Percentiles rank a stretch among this genome's conserved stretches.
Evolutionary conservation across 352 stramenopile genomes (phyloP).

Genomic region (Detonula confervacea): DNA sequence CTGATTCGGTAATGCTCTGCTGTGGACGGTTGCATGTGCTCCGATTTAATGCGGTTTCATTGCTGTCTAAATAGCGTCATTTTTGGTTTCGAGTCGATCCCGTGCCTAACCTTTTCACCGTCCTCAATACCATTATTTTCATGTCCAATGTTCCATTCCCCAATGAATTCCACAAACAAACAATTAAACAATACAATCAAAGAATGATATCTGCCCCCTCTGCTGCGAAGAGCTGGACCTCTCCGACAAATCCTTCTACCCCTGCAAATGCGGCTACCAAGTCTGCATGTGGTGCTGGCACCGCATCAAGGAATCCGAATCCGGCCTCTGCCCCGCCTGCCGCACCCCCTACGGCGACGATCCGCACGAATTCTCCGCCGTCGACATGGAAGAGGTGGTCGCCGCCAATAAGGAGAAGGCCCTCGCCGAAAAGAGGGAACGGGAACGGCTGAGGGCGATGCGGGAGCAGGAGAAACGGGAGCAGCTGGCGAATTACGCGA

Average conservation of each 20-base stretch:
- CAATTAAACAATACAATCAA: too few relatives aligned
- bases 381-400: slow-evolving; percentile 93
- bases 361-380: slow-evolving; percentile 88
- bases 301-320: slow-evolving; percentile 98
- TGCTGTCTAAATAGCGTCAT: not conserved
- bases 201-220: slow-evolving; percentile 93
- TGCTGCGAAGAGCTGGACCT: slow-evolving; percentile 99
- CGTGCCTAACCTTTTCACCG: too few relatives aligned
- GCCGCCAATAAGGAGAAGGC: slow-evolving; percentile 85
- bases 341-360: slow-evolving; percentile 96
- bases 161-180: too few relatives aligned
- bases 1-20: too few relatives aligned
- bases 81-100: not conserved
- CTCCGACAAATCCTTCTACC: slow-evolving; percentile 98
- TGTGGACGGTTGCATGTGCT: too few relatives aligned
- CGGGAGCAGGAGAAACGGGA: slow-evolving; percentile 54
- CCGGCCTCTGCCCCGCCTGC: slow-evolving; percentile 96
- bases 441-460: slow-evolving; percentile 61
- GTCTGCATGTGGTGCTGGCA: slow-evolving; percentile 99
- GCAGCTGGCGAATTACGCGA: slow-evolving; percentile 37
- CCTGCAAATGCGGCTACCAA: slow-evolving; percentile 98
- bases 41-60: too few relatives aligned
- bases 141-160: too few relatives aligned
- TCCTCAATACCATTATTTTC: slow-evolving; percentile 1
- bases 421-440: slow-evolving; percentile 74